Evolutionary conservation across 2,329 filamentous ascomycete genomes (phyloP).

Genomic region (Alternaria infectoria): DNA sequence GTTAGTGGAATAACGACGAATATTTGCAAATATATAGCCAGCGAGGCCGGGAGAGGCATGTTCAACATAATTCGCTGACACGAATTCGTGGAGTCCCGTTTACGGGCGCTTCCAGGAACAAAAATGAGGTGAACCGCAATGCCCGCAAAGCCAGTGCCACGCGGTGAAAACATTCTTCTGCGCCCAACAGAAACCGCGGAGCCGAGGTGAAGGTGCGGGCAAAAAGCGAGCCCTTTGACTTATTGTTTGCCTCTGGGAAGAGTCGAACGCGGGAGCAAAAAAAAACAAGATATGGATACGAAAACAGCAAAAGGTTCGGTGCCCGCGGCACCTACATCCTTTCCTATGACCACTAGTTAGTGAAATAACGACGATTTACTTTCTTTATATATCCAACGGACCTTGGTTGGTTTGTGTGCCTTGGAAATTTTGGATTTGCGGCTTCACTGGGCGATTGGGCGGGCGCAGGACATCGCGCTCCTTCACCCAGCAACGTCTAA

Average conservation of each 20-base stretch:
- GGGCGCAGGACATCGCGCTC: background rate
- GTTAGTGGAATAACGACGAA: background rate
- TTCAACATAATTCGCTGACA: background rate
- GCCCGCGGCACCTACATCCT: background rate
- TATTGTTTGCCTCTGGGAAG: background rate
- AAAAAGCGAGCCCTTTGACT: background rate
- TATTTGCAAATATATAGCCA: background rate
- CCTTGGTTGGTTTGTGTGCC: background rate
- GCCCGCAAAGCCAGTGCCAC: background rate
- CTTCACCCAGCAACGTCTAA: background rate
- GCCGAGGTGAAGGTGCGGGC: background rate
- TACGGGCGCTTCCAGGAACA: background rate
- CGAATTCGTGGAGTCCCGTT: background rate
- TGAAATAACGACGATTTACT: background rate
- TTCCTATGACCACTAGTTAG: background rate
- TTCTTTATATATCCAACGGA: background rate
- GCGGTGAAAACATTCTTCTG: background rate
- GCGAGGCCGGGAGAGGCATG: background rate
- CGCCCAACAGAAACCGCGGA: background rate
- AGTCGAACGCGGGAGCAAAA: conserved; percentile 1
- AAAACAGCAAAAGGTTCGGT: background rate
- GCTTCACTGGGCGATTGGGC: background rate
- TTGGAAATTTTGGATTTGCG: background rate
- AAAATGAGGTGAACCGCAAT: background rate
- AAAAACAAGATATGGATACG: background rate